These are phyloP conservation scores for Hypomontagnella monticulosa DNA, from an alignment of 495 filamentous ascomycete genomes.

Conservation along the genomic window DNA sequence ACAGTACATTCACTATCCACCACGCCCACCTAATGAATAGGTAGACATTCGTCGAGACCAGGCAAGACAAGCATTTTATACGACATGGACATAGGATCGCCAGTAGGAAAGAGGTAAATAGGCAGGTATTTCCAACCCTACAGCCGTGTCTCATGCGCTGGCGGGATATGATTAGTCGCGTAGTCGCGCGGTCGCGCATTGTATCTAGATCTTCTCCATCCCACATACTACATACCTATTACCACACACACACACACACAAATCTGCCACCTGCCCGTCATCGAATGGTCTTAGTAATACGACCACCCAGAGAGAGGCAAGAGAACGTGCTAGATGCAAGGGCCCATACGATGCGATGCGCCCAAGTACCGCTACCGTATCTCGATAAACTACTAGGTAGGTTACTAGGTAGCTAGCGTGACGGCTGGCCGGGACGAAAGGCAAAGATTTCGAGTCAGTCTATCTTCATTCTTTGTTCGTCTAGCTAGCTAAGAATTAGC, in stretches of 20 bases:
- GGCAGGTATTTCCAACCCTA: background rate
- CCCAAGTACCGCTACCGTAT: background rate
- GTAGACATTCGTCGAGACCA: background rate
- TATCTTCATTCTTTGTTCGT: too few relatives aligned
- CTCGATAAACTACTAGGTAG: too few relatives aligned
- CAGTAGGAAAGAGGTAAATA: background rate
- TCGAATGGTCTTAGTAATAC: slow-evolving; percentile 6
- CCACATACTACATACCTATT: background rate
- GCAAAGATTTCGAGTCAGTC: background rate
- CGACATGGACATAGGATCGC: background rate
- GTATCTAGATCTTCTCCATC: slow-evolving; percentile 19
- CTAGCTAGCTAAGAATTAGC: too few relatives aligned
- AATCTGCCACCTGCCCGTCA: slow-evolving; percentile 18
- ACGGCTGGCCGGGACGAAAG: slow-evolving; percentile 1
- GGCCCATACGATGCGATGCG: slow-evolving; percentile 6
- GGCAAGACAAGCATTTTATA: background rate
- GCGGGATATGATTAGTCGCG: slow-evolving; percentile 28
- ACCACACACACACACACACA: background rate
- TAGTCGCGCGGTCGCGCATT: too few relatives aligned
- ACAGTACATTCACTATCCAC: background rate
- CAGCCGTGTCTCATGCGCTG: slow-evolving; percentile 34
- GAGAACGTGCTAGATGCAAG: slow-evolving; percentile 12
- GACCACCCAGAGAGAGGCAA: background rate
- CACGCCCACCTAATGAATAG: background rate
- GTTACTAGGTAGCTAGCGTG: slow-evolving; percentile 2